Conservation (phyloP, 371 early-diverging fungal genomes). For the Dichotomocladium elegans region DNA sequence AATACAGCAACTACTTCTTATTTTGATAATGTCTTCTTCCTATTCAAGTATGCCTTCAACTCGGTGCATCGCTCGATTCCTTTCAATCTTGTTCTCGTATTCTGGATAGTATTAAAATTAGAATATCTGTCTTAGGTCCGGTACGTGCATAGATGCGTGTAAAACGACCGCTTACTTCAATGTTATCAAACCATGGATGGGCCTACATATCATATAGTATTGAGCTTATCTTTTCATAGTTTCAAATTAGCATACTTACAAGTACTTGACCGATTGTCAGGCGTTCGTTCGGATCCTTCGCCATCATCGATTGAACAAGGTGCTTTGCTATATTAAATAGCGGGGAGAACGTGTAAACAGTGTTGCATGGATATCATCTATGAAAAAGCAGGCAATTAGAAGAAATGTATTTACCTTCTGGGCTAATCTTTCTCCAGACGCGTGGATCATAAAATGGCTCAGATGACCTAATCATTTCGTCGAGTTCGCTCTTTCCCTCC, state of each 20-base stretch:
- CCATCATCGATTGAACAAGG: conserved; percentile 9
- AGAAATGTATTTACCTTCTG: no score
- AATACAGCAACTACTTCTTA: no score
- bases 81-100: not conserved
- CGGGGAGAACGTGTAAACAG: no score
- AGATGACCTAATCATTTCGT: not conserved
- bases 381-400: no score
- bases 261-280: conserved; percentile 12
- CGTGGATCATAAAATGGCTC: not conserved
- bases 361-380: no score
- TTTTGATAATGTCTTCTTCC: no score
- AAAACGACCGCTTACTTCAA: conserved; percentile 7
- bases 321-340: conserved; percentile 8
- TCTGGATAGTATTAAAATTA: not conserved
- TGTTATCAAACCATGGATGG: conserved; percentile 19
- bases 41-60: not conserved
- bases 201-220: not conserved
- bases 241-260: conserved; percentile 2
- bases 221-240: no score
- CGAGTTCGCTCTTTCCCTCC: not conserved
- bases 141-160: not conserved
- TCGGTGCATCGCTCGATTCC: not conserved
- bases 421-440: not conserved
- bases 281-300: not conserved
- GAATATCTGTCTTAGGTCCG: not conserved